Evolutionary conservation across 1,139 yeast species (phyloP), one percentile per base, ranked within the genome.

Genomic region (Maudiozyma humilis): DNA sequence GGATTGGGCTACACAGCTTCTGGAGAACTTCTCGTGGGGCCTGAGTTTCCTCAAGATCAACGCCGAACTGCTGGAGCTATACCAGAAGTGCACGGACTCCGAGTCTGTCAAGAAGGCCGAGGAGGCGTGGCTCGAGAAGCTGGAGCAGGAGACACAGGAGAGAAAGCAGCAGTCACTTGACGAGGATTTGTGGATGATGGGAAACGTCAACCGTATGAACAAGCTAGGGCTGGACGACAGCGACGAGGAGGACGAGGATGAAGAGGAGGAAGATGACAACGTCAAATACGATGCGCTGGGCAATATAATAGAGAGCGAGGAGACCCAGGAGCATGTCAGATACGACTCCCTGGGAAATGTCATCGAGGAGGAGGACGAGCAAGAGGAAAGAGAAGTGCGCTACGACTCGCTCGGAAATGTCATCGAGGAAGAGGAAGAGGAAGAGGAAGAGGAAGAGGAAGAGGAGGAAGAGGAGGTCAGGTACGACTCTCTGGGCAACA

Each of bases 1-100:
- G 40, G 97, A 89, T 53, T 87, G 94, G 94, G 98, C 98, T 0
- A 77, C 73, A 34, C 72, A 76, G 50, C 71, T 89, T 18, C 65
- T 91, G 50, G 73, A 78, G 42, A 79, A 88, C 59, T 91, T 91
- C 60, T 81, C 95, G 1, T 91, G 97, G 96, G 99, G 99, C 2
- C 74, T 76, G 25, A 81, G 87, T 0, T 91, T 91, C 55, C 66
- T 93, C 54, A 81, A 83, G 47, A 78, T 93, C 44, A 93, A 93
- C 60, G 74, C 76, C 50, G 96, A 87, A 51, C 68, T 93, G 31
- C 59, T 93, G 20, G 82, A 78, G 44, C 61, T 82, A 10, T 93
- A 93, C 57, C 82, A 81, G 42, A 60, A 73, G 37, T 91, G 98
- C 63, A 78, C 89, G 0, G 96, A 91, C 56, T 75, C 84, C 1